These are phyloP conservation scores for Cicer cuneatum DNA, from an alignment of 306 rosid species.

Conservation along the genomic window DNA sequence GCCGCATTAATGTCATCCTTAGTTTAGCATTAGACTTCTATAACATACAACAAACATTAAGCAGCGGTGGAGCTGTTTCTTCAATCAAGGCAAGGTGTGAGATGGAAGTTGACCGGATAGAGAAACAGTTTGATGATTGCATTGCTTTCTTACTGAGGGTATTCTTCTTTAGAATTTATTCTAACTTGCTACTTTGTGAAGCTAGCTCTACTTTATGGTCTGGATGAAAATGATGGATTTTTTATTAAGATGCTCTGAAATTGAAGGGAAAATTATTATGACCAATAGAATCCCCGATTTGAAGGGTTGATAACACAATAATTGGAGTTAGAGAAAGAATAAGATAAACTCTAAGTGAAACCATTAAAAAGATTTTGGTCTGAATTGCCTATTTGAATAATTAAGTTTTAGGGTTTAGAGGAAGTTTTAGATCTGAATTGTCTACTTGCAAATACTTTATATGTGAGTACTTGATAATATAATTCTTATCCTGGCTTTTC, in stretches of 20 bases:
- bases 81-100: slow-evolving; percentile 91
- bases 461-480: slow-evolving; percentile 16
- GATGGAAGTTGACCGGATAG: slow-evolving; percentile 92
- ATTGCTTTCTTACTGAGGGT: slow-evolving; percentile 93
- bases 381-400: slow-evolving; percentile 11
- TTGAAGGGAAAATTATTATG: slow-evolving; percentile 1
- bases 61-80: slow-evolving; percentile 87
- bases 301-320: slow-evolving; percentile 21
- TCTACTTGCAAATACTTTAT: neutral
- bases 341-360: neutral
- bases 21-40: slow-evolving; percentile 91
- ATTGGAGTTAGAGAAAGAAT: slow-evolving; percentile 22
- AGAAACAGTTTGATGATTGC: slow-evolving; percentile 96
- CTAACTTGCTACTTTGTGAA: slow-evolving; percentile 11
- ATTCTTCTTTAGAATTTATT: slow-evolving; percentile 46
- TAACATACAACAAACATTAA: slow-evolving; percentile 77
- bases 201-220: slow-evolving; percentile 17
- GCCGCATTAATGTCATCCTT: slow-evolving; percentile 91
- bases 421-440: slow-evolving; percentile 4
- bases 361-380: neutral
- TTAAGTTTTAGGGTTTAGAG: neutral
- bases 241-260: slow-evolving; percentile 10
- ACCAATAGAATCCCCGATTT: slow-evolving; percentile 4
- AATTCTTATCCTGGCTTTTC: slow-evolving; percentile 47
- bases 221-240: slow-evolving; percentile 36